These are phyloP conservation scores for Phytophthora agathidicida DNA, from an alignment of 352 stramenopile species.

Conservation along the genomic window DNA sequence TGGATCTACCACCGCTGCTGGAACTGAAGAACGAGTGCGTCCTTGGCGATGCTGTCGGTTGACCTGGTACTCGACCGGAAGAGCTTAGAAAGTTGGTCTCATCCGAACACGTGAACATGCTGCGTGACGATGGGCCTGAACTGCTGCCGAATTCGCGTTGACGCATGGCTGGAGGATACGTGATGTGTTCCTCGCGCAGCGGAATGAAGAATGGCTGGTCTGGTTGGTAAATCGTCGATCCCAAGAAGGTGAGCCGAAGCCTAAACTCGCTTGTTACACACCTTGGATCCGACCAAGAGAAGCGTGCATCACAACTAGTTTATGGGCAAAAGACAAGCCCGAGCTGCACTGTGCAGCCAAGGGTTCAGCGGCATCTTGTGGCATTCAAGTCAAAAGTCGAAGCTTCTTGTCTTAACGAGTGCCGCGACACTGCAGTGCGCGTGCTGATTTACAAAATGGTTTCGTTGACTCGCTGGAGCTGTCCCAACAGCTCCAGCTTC, in stretches of 20 bases:
- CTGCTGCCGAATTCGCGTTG: slow-evolving; percentile 18
- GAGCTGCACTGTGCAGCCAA: too few species aligned
- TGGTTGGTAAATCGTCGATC: slow-evolving; percentile 24
- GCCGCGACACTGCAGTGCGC: slow-evolving; percentile 2
- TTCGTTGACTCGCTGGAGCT: slow-evolving; percentile 14
- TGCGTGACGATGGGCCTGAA: slow-evolving; percentile 29
- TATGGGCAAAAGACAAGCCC: slow-evolving; percentile 2
- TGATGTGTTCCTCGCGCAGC: slow-evolving; percentile 6
- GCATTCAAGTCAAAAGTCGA: slow-evolving; percentile 2
- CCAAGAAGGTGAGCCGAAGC: neutral
- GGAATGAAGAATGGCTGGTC: slow-evolving; percentile 27
- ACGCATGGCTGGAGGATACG: slow-evolving; percentile 1
- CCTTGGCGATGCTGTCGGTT: slow-evolving; percentile 13
- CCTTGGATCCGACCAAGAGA: neutral
- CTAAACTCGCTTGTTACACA: slow-evolving; percentile 33
- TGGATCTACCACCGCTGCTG: slow-evolving; percentile 23
- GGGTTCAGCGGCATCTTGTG: slow-evolving; percentile 15
- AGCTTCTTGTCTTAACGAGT: too few species aligned
- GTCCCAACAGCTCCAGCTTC: too few species aligned
- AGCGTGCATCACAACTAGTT: slow-evolving; percentile 18
- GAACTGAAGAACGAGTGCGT: slow-evolving; percentile 36
- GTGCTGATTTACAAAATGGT: slow-evolving; percentile 33
- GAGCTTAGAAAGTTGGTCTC: slow-evolving; percentile 20
- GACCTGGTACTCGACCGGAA: slow-evolving; percentile 6
- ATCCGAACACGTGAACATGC: slow-evolving; percentile 34